Evolutionary conservation across 345 rosid species (phyloP), one percentile per base, ranked within the genome.

Genomic region (Erucastrum elatum): DNA sequence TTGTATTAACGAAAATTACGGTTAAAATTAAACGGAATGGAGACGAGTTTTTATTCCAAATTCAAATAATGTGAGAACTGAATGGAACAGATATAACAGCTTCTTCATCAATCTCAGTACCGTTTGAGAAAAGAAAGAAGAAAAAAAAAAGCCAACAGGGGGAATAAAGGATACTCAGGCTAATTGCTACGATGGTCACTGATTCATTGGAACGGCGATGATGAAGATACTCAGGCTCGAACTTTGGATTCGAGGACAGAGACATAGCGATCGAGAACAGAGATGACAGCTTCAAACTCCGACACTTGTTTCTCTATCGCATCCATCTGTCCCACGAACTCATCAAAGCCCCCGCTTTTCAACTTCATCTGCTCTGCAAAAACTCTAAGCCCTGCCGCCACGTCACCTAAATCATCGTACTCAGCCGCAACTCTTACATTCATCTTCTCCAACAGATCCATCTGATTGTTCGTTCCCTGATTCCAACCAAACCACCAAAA

Each of bases 361-460:
- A 84, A 64, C 74, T 87, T 89, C 86, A 95, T 81, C 81, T 91
- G 94, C 87, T 91, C 93, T 59, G 90, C 91, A 58, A 83, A 91
- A 11, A 90, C 87, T 65, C 93, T 87, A 1, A 91, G 72, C 68
- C 97, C 96, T 0, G 93, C 81, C 11, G 93, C 92, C 70, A 95
- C 91, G 65, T 90, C 97, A 8, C 92, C 98, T 6, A 91, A 82
- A 29, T 87, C 92, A 5, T 82, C 71, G 80, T 89, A 95, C 83
- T 95, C 97, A 30, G 90, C 82, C 0, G 87, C 82, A 44, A 95
- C 91, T 79, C 86, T 91, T 68, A 65, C 39, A 62, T 95, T 91
- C 99, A 93, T 91, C 87, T 90, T 91, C 91, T 89, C 94, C 87
- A 93, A 41, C 1, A 95, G 86, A 75, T 91, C 94, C 66, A 93